Evolutionary conservation across 805 yeast species (phyloP).

Genomic region (Saccharomycodes ludwigii): DNA sequence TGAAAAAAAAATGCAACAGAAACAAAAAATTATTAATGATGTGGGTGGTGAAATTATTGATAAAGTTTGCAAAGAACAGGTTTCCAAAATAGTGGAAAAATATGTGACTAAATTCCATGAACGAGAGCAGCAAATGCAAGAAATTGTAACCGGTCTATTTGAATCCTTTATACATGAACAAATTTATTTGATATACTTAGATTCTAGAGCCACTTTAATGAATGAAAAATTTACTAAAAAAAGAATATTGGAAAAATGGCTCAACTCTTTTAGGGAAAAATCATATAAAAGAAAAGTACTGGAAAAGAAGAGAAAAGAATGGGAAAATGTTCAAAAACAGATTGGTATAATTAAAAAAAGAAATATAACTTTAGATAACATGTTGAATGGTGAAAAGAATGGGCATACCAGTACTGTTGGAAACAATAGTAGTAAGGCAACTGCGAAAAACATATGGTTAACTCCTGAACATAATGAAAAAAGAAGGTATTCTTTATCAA

Average conservation of each 20-base stretch:
- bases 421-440: too few species aligned
- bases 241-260: conserved; percentile 23
- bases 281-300: conserved; percentile 24
- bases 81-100: conserved; percentile 7
- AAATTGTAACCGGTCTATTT: conserved; percentile 39
- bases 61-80: conserved; percentile 7
- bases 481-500: conserved; percentile 1
- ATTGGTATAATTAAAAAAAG: conserved; percentile 24
- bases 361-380: conserved; percentile 9
- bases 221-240: conserved; percentile 23
- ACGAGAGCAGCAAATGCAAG: conserved; percentile 18
- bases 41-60: conserved; percentile 8
- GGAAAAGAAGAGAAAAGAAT: conserved; percentile 32
- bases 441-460: too few species aligned
- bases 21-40: conserved; percentile 14
- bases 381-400: not conserved
- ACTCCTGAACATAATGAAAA: conserved; percentile 5
- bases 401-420: too few species aligned
- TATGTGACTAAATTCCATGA: not conserved
- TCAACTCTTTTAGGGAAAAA: conserved; percentile 16
- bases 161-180: conserved; percentile 51
- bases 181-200: conserved; percentile 30
- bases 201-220: conserved; percentile 33
- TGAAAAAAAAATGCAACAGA: conserved; percentile 9
- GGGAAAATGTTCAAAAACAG: conserved; percentile 20